phyloP scores from a whole-genome alignment of 768 basidiomycete species.

The Obba rivulosa region DNA sequence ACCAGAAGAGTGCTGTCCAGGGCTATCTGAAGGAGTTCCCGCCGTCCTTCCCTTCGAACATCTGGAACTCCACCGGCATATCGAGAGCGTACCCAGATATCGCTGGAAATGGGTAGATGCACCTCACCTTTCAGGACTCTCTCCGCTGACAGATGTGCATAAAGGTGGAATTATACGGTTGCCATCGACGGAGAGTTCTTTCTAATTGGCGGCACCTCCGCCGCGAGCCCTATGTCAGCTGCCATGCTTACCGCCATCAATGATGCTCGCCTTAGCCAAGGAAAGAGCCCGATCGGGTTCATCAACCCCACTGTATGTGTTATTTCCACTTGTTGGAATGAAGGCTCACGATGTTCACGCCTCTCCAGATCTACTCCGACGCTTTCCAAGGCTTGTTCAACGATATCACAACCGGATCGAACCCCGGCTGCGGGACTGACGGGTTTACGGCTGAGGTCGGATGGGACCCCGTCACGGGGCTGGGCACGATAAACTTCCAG shows the following conservation, averaged over 20 bases:
- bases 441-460: conserved; percentile 24
- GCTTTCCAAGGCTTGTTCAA: conserved; percentile 19
- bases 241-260: conserved; percentile 27
- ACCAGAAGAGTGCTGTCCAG: conserved; percentile 21
- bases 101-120: conserved; percentile 26
- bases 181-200: conserved; percentile 17
- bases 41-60: conserved; percentile 25
- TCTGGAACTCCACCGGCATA: conserved; percentile 27
- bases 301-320: conserved; percentile 25
- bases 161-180: conserved; percentile 29
- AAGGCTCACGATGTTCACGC: conserved; percentile 1
- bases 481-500: conserved; percentile 26
- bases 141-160: not conserved
- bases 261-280: conserved; percentile 25
- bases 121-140: not conserved
- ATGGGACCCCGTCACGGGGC: conserved; percentile 29
- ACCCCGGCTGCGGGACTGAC: conserved; percentile 28
- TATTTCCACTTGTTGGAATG: not conserved
- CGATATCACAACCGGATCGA: conserved; percentile 29
- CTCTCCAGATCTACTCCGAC: conserved; percentile 14
- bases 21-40: conserved; percentile 24
- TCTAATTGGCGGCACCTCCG: conserved; percentile 23
- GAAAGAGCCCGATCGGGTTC: conserved; percentile 26
- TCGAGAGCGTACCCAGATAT: conserved; percentile 25
- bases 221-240: conserved; percentile 24